A percentile compares a stretch with the other conserved stretches of the same genome.
These are phyloP conservation scores for Crithidia thermophila DNA, from an alignment of 208 protist species.

Conservation along the genomic window DNA sequence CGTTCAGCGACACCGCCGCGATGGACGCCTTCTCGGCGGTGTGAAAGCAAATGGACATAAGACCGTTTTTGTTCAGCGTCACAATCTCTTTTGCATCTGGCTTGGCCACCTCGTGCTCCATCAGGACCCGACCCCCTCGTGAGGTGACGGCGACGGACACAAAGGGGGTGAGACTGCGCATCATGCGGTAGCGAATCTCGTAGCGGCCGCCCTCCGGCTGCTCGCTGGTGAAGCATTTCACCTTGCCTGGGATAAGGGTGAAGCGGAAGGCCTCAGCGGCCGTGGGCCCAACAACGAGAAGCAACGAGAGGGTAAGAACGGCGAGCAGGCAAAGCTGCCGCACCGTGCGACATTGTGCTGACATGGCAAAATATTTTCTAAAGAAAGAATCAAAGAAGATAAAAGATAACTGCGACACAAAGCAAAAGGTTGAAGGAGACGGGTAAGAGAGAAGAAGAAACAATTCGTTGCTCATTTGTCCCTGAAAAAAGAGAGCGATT, in stretches of 20 bases:
- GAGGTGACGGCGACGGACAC: slow-evolving; percentile 66
- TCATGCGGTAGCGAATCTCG: slow-evolving; percentile 77
- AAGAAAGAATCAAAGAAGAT: no score
- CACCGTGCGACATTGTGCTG: background rate
- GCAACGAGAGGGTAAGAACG: slow-evolving; percentile 10
- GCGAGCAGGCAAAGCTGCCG: background rate
- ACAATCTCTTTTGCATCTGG: slow-evolving; percentile 60
- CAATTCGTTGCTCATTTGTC: no score
- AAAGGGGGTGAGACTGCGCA: slow-evolving; percentile 60
- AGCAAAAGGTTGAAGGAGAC: no score
- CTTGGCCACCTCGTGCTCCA: slow-evolving; percentile 62
- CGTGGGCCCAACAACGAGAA: slow-evolving; percentile 13
- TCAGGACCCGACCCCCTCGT: slow-evolving; percentile 40
- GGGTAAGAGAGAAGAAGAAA: background rate
- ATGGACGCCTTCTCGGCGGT: slow-evolving; percentile 35
- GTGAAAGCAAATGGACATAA: slow-evolving; percentile 78
- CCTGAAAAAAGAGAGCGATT: no score
- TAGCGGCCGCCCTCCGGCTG: slow-evolving; percentile 56
- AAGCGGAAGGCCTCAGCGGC: slow-evolving; percentile 59
- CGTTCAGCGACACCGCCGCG: slow-evolving; percentile 56
- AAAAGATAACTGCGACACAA: no score
- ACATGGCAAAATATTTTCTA: no score
- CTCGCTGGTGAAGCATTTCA: slow-evolving; percentile 74
- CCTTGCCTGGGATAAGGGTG: slow-evolving; percentile 46
- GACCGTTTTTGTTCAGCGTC: slow-evolving; percentile 29